Percentiles rank a stretch among this genome's conserved stretches.
phyloP scores from a whole-genome alignment of 345 rosid genomes.

The Populus davidiana region DNA sequence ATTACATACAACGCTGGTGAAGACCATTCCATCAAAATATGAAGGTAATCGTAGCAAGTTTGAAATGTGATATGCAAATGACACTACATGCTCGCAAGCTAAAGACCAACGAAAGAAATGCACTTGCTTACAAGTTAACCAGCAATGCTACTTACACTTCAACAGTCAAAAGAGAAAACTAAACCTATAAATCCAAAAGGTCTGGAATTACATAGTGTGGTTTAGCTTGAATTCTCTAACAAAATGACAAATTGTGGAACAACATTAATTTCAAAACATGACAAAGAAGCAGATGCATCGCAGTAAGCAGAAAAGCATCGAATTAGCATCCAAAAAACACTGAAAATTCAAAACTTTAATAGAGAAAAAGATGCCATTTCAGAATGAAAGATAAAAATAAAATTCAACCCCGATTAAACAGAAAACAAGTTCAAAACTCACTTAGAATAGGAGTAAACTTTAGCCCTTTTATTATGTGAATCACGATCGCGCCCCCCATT shows the following conservation, averaged over 20 bases:
- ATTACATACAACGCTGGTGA: background rate
- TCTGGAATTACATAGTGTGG: background rate
- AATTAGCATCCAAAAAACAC: background rate
- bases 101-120: background rate
- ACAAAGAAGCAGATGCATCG: background rate
- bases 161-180: background rate
- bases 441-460: slow-evolving; percentile 47
- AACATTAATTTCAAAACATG: background rate
- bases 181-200: background rate
- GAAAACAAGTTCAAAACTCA: slow-evolving; percentile 31
- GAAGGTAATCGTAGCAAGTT: background rate
- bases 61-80: background rate
- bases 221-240: background rate
- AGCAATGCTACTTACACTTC: background rate
- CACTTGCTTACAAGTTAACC: background rate
- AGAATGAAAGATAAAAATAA: background rate
- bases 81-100: background rate
- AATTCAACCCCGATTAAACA: background rate
- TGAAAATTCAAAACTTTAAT: background rate
- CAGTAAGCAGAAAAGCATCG: background rate
- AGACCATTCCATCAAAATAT: background rate
- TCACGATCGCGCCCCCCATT: slow-evolving; percentile 39
- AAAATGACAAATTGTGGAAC: background rate
- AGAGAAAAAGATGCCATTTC: background rate
- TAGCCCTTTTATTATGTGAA: slow-evolving; percentile 69